Base-by-base conservation (phyloP, 768 basidiomycete genomes). In the Piloderma croceum region DNA sequence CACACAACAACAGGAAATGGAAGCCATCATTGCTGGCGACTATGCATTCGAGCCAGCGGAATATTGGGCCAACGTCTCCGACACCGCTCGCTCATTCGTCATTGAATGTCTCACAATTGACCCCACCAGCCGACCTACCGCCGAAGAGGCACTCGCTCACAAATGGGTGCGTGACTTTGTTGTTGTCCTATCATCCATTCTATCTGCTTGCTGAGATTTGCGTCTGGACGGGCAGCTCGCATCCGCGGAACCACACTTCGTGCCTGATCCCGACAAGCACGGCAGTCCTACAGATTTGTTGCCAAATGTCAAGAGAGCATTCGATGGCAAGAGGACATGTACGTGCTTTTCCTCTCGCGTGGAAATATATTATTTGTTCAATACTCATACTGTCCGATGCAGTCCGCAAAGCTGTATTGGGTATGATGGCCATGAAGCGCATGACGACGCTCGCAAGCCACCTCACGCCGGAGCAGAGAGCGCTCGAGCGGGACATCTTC, bases 1-100 rank as follows among this genome's bases (percentile, higher is more conserved):
- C 43, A 80, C 75, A 3, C 85, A 85, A 54, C 77, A 77, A 53
- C 78, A 81, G 48, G 94, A 98, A 66, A 93, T 92, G 83, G 82
- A 94, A 54, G 94, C 94, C 24, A 97, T 98, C 68, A 81, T 92
- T 36, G 76, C 77, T 0, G 92, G 90, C 6, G 89, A 96, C 64
- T 97, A 90, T 68, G 83, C 83, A 57, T 98, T 97, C 56, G 81
- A 83, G 72, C 85, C 85, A 29, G 78, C 69, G 51, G 89, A 89
- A 53, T 91, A 91, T 60, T 92, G 91, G 90, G 71, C 59, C 31
- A 84, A 83, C 52, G 89, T 92, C n/a, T 83, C 84, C 2, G 70
- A 77, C 39, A 75, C 84, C 4, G 94, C 91, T 1, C 81, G 82
- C 43, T 75, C 81, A 49, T 99, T 99, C 59, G 85, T 99, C 39